Percentiles rank a stretch among this genome's conserved stretches.
These are phyloP conservation scores for Helicocarpus griseus DNA, from an alignment of 2,329 filamentous ascomycete species.

Conservation along the genomic window DNA sequence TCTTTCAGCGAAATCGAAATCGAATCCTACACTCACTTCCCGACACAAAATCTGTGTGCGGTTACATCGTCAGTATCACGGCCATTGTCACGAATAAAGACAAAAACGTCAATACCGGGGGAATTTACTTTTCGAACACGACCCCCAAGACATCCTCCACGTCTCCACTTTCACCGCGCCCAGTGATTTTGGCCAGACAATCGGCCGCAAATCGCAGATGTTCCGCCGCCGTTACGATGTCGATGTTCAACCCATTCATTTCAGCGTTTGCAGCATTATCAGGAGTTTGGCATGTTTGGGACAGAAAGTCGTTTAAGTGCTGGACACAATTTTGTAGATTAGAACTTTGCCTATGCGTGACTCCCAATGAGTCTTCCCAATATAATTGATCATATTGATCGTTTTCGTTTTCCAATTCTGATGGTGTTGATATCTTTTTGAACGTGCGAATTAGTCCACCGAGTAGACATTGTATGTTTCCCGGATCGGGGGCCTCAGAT, in stretches of 20 bases:
- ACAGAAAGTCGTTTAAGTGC: slow-evolving; percentile 65
- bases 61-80: slow-evolving; percentile 8
- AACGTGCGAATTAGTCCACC: slow-evolving; percentile 60
- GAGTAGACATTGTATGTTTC: slow-evolving; percentile 61
- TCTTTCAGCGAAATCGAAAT: slow-evolving; percentile 1
- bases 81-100: slow-evolving; percentile 7
- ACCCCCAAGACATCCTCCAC: slow-evolving; percentile 94
- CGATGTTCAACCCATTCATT: slow-evolving; percentile 37
- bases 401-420: slow-evolving; percentile 24
- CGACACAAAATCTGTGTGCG: slow-evolving; percentile 45
- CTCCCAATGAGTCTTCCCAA: slow-evolving; percentile 76
- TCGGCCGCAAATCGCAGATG: slow-evolving; percentile 72
- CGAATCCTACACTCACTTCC: slow-evolving; percentile 32
- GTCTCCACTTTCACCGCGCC: slow-evolving; percentile 72
- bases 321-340: slow-evolving; percentile 64
- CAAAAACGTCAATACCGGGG: slow-evolving; percentile 1
- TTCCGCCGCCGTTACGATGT: slow-evolving; percentile 86
- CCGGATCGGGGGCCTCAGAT: slow-evolving; percentile 38
- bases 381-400: slow-evolving; percentile 50
- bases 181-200: slow-evolving; percentile 77
- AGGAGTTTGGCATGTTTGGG: slow-evolving; percentile 37
- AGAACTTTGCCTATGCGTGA: slow-evolving; percentile 79
- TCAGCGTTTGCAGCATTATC: slow-evolving; percentile 11
- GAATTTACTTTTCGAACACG: slow-evolving; percentile 86
- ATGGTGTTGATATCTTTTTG: slow-evolving; percentile 33